These are phyloP conservation scores for Elsinoe australis DNA, from an alignment of 2,329 filamentous ascomycete genomes.

Conservation along the genomic window DNA sequence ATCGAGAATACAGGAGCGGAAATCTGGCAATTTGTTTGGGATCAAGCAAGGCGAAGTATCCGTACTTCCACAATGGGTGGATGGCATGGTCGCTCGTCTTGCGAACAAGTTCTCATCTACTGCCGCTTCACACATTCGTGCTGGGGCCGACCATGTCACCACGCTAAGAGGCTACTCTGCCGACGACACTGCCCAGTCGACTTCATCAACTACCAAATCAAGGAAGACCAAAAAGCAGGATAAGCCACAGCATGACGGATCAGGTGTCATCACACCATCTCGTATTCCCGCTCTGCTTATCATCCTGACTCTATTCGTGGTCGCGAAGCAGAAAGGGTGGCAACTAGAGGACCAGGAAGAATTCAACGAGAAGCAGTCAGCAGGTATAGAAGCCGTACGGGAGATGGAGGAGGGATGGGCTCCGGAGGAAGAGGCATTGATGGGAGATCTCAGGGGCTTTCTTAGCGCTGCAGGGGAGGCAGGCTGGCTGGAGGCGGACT, in stretches of 20 bases:
- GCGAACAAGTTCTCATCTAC: conserved; percentile 7
- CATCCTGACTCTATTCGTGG: conserved; percentile 16
- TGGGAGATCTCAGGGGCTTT: conserved; percentile 5
- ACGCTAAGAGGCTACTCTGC: neutral
- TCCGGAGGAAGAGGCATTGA: conserved; percentile 13
- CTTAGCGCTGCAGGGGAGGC: conserved; percentile 3
- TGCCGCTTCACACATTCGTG: conserved; percentile 15
- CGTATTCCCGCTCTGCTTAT: conserved; percentile 16
- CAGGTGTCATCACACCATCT: conserved; percentile 1
- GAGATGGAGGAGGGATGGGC: conserved; percentile 14
- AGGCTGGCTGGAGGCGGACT: conserved; percentile 18
- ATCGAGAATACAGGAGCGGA: neutral
- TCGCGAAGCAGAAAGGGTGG: neutral
- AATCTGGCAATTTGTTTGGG: neutral
- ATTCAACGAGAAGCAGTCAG: conserved; percentile 4
- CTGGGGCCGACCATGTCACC: conserved; percentile 15
- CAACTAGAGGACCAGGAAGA: conserved; percentile 6
- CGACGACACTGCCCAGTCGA: neutral
- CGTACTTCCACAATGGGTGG: neutral
- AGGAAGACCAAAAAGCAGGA: neutral
- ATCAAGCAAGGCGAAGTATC: too few species aligned
- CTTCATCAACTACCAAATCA: neutral
- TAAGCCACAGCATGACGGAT: neutral
- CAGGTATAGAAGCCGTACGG: conserved; percentile 16
- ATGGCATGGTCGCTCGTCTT: conserved; percentile 48